Percentiles rank a stretch among this genome's conserved stretches.
Evolutionary conservation across 148 eudicot genomes (phyloP).

Genomic region (Fagopyrum tataricum): DNA sequence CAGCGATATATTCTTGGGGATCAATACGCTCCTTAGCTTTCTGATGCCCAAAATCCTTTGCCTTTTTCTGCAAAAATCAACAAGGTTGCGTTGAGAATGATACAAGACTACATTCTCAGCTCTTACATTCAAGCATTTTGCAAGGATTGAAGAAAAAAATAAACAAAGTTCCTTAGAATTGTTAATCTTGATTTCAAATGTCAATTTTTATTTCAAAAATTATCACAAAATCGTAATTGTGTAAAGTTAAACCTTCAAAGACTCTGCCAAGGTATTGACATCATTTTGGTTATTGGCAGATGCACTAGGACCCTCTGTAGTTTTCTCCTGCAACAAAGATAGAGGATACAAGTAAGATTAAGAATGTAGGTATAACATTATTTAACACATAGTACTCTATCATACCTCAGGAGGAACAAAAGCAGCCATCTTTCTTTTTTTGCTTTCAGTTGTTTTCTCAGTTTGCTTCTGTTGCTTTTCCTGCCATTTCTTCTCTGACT

Average conservation of each 20-base stretch:
- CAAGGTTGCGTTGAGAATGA: background rate
- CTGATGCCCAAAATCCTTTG: slow-evolving; percentile 45
- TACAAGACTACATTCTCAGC: background rate
- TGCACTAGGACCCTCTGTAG: slow-evolving; percentile 19
- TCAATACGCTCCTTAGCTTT: slow-evolving; percentile 39
- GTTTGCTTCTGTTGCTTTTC: slow-evolving; percentile 78
- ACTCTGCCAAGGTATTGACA: slow-evolving; percentile 40
- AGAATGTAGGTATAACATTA: background rate
- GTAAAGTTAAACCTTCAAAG: slow-evolving; percentile 59
- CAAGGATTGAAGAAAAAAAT: no score
- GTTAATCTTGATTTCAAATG: background rate
- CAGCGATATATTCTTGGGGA: slow-evolving; percentile 37
- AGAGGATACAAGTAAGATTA: background rate
- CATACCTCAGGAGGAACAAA: slow-evolving; percentile 80
- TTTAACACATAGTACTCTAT: background rate
- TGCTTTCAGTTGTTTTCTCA: slow-evolving; percentile 67
- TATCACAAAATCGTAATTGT: background rate
- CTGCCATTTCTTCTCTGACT: slow-evolving; percentile 73
- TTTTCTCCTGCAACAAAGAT: slow-evolving; percentile 42
- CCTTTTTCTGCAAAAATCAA: slow-evolving; percentile 48
- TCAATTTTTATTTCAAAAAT: background rate
- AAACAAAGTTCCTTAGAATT: background rate
- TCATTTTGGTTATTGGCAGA: slow-evolving; percentile 33
- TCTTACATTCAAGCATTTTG: background rate
- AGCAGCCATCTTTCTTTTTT: slow-evolving; percentile 58